A percentile compares a stretch with the other conserved stretches of the same genome.
Evolutionary conservation across 2,329 filamentous ascomycete genomes (phyloP).

Genomic region (Ustulina deusta): DNA sequence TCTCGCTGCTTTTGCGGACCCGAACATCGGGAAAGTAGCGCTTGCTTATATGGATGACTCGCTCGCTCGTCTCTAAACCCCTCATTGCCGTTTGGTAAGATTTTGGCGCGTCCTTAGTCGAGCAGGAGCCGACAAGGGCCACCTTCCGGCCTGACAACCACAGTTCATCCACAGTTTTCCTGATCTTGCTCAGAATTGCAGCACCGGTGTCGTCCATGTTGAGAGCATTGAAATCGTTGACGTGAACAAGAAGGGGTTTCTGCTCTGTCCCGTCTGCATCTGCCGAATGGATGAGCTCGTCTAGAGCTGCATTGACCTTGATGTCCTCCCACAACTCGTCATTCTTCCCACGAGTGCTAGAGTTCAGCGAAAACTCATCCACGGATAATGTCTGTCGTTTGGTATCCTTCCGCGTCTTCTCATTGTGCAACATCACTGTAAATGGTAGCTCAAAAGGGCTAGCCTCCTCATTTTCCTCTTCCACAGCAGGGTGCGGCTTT

Average conservation of each 20-base stretch:
- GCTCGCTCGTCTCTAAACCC: conserved; percentile 56
- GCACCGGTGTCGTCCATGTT: conserved; percentile 74
- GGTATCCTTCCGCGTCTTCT: conserved; percentile 41
- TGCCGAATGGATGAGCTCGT: conserved; percentile 65
- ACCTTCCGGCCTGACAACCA: conserved; percentile 79
- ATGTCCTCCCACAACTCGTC: conserved; percentile 71
- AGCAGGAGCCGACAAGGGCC: conserved; percentile 83
- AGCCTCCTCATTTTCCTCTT: conserved; percentile 38
- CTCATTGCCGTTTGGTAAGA: conserved; percentile 57
- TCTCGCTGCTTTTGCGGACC: background rate
- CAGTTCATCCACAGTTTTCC: conserved; percentile 76
- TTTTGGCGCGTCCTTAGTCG: conserved; percentile 63
- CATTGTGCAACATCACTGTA: conserved; percentile 37
- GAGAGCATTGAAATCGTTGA: conserved; percentile 86
- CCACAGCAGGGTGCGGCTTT: conserved; percentile 13
- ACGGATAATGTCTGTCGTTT: conserved; percentile 53
- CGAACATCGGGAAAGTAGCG: conserved; percentile 1
- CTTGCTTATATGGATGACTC: conserved; percentile 44
- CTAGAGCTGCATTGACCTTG: conserved; percentile 69
- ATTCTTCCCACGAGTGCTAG: conserved; percentile 53
- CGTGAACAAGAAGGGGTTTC: conserved; percentile 76
- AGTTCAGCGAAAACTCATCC: conserved; percentile 58
- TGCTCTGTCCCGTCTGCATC: conserved; percentile 51
- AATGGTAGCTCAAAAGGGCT: conserved; percentile 31
- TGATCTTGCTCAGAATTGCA: conserved; percentile 76